Evolutionary conservation across 495 filamentous ascomycete genomes (phyloP).

Genomic region (Aspergillus cristatus): DNA sequence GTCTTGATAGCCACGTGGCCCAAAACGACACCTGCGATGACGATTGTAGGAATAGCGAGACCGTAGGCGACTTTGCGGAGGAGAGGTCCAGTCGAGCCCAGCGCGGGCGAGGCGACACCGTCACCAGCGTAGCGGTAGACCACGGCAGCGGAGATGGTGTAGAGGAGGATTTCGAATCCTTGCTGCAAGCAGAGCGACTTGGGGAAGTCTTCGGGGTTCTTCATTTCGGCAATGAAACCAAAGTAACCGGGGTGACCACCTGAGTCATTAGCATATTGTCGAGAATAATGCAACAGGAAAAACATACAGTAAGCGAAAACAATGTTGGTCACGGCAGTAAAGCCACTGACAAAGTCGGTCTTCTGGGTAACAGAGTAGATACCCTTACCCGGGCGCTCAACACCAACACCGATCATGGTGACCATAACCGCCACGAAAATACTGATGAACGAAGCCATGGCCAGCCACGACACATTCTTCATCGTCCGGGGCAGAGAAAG

Average conservation of each 20-base stretch:
- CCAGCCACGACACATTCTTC: constrained; percentile 49
- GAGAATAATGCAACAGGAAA: background rate
- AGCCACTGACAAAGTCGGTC: constrained; percentile 20
- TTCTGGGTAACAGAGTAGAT: constrained; percentile 13
- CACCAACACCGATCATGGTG: constrained; percentile 58
- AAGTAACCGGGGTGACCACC: constrained; percentile 62
- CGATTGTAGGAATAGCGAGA: constrained; percentile 60
- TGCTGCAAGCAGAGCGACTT: constrained; percentile 56
- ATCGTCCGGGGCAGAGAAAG: constrained; percentile 57
- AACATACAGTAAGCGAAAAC: constrained; percentile 28
- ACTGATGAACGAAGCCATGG: constrained; percentile 51
- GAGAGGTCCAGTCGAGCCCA: constrained; percentile 52
- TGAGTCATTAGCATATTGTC: constrained; percentile 1
- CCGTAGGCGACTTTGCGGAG: constrained; percentile 65
- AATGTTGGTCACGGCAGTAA: constrained; percentile 27
- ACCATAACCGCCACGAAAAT: constrained; percentile 60
- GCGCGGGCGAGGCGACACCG: constrained; percentile 57
- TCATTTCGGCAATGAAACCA: constrained; percentile 66
- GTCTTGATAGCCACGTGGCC: constrained; percentile 53
- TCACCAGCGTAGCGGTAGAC: constrained; percentile 64
- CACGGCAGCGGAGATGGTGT: constrained; percentile 34
- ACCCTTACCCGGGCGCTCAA: constrained; percentile 20
- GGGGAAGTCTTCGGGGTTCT: constrained; percentile 52
- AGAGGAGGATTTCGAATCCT: constrained; percentile 53
- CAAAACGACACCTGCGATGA: constrained; percentile 44